phyloP scores from a whole-genome alignment of 1,284 basidiomycete species.

The Golubevia pallescens region DNA sequence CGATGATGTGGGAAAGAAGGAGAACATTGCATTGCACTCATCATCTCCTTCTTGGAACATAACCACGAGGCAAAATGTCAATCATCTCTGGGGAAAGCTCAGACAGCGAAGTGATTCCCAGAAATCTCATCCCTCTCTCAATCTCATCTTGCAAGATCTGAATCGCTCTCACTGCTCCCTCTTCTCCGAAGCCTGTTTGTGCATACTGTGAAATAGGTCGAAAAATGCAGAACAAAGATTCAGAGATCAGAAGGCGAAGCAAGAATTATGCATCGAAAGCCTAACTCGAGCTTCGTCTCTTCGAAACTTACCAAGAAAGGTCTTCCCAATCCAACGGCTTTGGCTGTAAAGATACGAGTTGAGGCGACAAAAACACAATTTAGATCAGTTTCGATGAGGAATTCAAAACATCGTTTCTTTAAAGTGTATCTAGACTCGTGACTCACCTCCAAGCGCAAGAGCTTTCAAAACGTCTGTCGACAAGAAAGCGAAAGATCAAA shows the following conservation, averaged over 20 bases:
- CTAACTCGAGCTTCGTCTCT: background rate
- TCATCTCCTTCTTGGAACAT: conserved; percentile 3
- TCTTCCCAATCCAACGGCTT: conserved; percentile 84
- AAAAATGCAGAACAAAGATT: too few species aligned
- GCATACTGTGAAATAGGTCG: conserved; percentile 28
- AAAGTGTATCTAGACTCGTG: background rate
- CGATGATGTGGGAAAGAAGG: too few species aligned
- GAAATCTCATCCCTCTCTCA: conserved; percentile 51
- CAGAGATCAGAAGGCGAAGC: too few species aligned
- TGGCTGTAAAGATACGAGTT: conserved; percentile 68
- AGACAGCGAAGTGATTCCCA: conserved; percentile 41
- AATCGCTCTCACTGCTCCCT: conserved; percentile 46
- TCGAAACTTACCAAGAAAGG: conserved; percentile 71
- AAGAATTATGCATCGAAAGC: too few species aligned
- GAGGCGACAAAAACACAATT: background rate
- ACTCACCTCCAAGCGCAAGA: conserved; percentile 74
- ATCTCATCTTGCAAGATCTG: conserved; percentile 55
- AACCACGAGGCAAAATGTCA: conserved; percentile 32
- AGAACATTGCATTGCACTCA: too few species aligned
- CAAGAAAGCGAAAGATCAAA: background rate
- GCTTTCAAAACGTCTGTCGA: conserved; percentile 77
- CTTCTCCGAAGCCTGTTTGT: conserved; percentile 49
- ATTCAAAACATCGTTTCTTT: too few species aligned
- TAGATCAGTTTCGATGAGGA: too few species aligned
- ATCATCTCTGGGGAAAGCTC: conserved; percentile 53